Conservation (phyloP, 2,329 filamentous ascomycete genomes). For the Colletotrichum sp. region DNA sequence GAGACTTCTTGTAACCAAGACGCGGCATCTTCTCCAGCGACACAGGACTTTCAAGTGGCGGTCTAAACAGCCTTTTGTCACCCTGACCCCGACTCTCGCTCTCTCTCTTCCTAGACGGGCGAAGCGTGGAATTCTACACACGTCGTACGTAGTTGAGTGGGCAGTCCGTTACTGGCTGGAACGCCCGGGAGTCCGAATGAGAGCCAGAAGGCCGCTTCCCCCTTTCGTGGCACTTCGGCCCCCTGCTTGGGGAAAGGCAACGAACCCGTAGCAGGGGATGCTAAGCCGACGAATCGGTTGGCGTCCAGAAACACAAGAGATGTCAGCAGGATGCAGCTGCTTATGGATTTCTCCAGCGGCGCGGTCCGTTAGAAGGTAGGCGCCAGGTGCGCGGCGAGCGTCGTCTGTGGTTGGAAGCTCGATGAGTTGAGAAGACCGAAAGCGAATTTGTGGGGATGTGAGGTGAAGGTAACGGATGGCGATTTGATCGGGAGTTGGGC, state of each 20-base stretch:
- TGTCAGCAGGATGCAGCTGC: neutral
- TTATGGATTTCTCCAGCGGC: neutral
- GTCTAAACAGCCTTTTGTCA: neutral
- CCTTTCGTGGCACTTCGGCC: neutral
- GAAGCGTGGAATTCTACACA: neutral
- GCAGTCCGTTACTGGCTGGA: neutral
- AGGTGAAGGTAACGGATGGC: neutral
- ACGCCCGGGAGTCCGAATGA: neutral
- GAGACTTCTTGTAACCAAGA: constrained; percentile 40
- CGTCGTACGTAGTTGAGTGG: neutral
- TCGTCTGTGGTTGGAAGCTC: neutral
- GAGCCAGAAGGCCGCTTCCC: neutral
- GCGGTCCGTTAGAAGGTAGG: neutral
- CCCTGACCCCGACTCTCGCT: neutral
- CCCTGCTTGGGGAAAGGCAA: neutral
- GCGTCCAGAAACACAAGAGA: neutral
- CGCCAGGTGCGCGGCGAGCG: neutral
- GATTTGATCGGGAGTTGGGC: neutral
- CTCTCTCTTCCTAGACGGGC: neutral
- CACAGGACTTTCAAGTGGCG: neutral
- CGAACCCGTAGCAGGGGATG: neutral
- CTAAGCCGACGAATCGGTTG: neutral
- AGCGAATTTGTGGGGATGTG: constrained; percentile 12
- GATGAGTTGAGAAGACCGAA: constrained; percentile 5
- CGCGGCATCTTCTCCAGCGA: constrained; percentile 26